Evolutionary conservation across 2,329 filamentous ascomycete genomes (phyloP), one percentile per base, ranked within the genome.

Genomic region (Fusarium guadeloupense): DNA sequence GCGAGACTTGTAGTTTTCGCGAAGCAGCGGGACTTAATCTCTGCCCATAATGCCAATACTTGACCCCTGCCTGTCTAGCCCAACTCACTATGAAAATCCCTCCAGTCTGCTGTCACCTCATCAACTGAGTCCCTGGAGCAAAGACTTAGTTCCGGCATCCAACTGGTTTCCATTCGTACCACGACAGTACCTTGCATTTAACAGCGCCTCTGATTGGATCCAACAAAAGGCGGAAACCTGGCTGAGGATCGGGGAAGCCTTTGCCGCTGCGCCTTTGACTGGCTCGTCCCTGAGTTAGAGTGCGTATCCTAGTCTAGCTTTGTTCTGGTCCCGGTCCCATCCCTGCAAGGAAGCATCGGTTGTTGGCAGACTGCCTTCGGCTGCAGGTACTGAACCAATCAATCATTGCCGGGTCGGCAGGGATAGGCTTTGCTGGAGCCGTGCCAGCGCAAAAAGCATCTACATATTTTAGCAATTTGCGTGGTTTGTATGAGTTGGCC

Each of bases 1-100:
- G 55, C 60, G 47, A 54, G 61, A 70, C 68, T 70, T 70, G 68
- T 70, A 70, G 64, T 70, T 69, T 70, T 69, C 57, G 53, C 54
- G 26, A 35, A 25, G 33, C 21, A 38, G 56, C 49, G 59, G 64
- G 50, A 71, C 46, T 20, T 23, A 67, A 69, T 66, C 49, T 66
- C 58, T 69, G 54, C 40, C 40, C 40, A 53, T 45, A 33, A 42
- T 16, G 19, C 25, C 35, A 48, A 21, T 23, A 47, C 48, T 28
- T 17, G 20, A 54, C 34, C 41, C 59, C 39, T 53, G 46, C 37
- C 42, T 56, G 43, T 40, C 47, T 51, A 35, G 43, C 20, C 38
- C 30, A 48, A 31, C 35, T 33, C 20, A 21, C 41, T 21, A 6
- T 10, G n/a, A 25, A 40, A 23, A 48, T 46, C 48, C 57, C 47